These are phyloP conservation scores for Chalciporus sphaerocephalus DNA, from an alignment of 768 basidiomycete species.

Conservation along the genomic window DNA sequence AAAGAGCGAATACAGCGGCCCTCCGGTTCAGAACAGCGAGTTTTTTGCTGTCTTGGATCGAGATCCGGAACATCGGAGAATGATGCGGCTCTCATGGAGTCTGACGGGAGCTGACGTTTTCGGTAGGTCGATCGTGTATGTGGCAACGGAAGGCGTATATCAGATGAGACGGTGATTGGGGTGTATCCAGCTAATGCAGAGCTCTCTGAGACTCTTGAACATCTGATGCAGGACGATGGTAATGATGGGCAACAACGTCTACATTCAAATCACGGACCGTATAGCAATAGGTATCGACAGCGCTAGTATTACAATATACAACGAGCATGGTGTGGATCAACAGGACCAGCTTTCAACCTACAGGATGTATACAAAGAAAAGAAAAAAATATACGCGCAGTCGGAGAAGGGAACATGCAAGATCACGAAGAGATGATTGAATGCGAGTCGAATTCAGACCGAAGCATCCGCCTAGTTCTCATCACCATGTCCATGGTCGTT, in stretches of 20 bases:
- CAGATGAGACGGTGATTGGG: not conserved
- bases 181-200: not conserved
- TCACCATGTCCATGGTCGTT: constrained; percentile 28
- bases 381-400: constrained; percentile 17
- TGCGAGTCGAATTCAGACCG: constrained; percentile 11
- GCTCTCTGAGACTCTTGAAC: not conserved
- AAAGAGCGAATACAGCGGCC: constrained; percentile 20
- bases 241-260: constrained; percentile 20
- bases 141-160: not conserved
- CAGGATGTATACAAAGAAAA: constrained; percentile 24
- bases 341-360: constrained; percentile 24
- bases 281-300: constrained; percentile 30
- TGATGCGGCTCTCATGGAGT: constrained; percentile 21
- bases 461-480: constrained; percentile 28
- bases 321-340: constrained; percentile 19
- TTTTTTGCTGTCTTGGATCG: constrained; percentile 20
- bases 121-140: constrained; percentile 4
- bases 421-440: constrained; percentile 16
- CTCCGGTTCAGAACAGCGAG: constrained; percentile 30
- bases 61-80: constrained; percentile 27
- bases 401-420: constrained; percentile 13
- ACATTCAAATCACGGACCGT: constrained; percentile 16
- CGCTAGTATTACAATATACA: constrained; percentile 28
- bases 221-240: too few species aligned
- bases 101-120: constrained; percentile 7